A percentile compares a stretch with the other conserved stretches of the same genome.
phyloP scores from a whole-genome alignment of 225 moss, liverwort and hornwort genomes.

The Sphagnum tenellum region DNA sequence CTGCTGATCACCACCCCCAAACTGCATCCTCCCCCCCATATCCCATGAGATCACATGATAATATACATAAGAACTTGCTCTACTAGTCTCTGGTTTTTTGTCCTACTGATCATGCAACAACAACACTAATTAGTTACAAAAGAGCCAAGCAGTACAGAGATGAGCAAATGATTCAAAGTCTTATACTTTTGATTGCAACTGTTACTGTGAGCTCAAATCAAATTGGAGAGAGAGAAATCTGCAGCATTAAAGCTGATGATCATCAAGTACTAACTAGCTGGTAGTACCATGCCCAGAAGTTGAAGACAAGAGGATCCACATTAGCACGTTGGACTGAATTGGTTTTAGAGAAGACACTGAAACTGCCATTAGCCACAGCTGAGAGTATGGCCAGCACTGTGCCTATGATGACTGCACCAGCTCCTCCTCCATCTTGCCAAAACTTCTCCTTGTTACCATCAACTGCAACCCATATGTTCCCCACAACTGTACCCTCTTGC shows the following conservation, averaged over 20 bases:
- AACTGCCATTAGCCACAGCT: conserved; percentile 29
- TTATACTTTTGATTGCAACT: no score
- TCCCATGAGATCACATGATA: no score
- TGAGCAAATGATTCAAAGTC: no score
- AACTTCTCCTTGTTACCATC: conserved; percentile 14
- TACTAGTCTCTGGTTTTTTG: no score
- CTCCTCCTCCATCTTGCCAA: conserved; percentile 7
- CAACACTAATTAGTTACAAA: no score
- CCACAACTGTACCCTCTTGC: not conserved
- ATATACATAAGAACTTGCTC: no score
- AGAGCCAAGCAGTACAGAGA: no score
- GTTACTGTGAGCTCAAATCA: no score
- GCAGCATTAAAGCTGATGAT: no score
- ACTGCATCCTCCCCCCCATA: conserved; percentile 12
- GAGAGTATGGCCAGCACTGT: conserved; percentile 16
- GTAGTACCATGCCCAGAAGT: conserved; percentile 32
- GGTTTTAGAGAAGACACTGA: conserved; percentile 26
- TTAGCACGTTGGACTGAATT: conserved; percentile 15
- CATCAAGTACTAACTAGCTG: not conserved
- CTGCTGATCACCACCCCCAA: conserved; percentile 65
- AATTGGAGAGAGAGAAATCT: no score
- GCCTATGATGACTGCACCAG: conserved; percentile 10
- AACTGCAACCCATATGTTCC: conserved; percentile 1
- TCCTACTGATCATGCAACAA: no score
- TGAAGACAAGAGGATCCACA: conserved; percentile 32